Percentiles rank a stretch among this genome's conserved stretches.
phyloP scores from a whole-genome alignment of 2,329 filamentous ascomycete species.

The Didymella glomerata region DNA sequence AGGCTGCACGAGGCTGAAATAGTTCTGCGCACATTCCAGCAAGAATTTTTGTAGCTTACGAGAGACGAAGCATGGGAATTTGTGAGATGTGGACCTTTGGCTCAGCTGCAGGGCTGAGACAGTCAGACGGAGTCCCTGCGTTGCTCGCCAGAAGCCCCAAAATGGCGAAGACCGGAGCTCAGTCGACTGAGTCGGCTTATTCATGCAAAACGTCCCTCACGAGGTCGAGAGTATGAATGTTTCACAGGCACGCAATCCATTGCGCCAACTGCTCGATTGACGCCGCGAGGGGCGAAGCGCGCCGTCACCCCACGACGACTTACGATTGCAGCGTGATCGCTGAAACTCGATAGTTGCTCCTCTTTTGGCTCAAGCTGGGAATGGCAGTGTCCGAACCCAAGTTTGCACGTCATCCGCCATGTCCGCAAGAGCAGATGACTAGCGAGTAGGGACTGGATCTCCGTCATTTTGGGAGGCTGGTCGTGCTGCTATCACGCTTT shows the following conservation, averaged over 20 bases:
- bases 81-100: constrained; percentile 22
- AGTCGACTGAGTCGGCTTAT: constrained; percentile 24
- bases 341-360: constrained; percentile 39
- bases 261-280: constrained; percentile 13
- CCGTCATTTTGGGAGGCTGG: constrained; percentile 36
- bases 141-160: constrained; percentile 29
- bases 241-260: constrained; percentile 17
- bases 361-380: constrained; percentile 28
- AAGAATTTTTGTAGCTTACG: constrained; percentile 31
- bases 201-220: constrained; percentile 18
- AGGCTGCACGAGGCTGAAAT: constrained; percentile 25
- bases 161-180: constrained; percentile 28
- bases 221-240: constrained; percentile 9
- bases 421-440: constrained; percentile 48
- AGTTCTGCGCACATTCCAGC: constrained; percentile 26
- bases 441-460: constrained; percentile 24
- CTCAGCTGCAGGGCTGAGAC: constrained; percentile 44
- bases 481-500: constrained; percentile 29
- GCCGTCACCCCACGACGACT: constrained; percentile 14
- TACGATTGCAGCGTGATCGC: constrained; percentile 37
- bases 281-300: constrained; percentile 7
- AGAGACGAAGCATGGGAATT: constrained; percentile 18
- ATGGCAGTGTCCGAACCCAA: constrained; percentile 42
- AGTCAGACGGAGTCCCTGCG: constrained; percentile 38
- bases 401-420: constrained; percentile 41